Base-by-base conservation (phyloP, 208 protist species). In the Trichomonas vaginalis region DNA sequence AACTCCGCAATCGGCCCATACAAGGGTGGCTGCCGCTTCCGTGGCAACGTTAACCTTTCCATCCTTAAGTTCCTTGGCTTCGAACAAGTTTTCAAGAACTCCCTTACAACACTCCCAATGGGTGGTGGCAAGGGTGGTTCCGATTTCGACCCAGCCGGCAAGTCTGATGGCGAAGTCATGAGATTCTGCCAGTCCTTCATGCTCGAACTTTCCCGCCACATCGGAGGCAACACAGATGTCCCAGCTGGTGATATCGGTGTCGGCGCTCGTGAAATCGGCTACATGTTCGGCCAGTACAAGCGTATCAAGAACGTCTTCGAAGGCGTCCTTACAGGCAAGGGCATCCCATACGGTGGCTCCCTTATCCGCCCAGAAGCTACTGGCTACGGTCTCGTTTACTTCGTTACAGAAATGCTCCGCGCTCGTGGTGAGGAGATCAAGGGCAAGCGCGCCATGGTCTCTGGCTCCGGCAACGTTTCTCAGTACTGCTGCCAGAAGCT, bases 31-130 rank as follows among this genome's bases (percentile, higher is more conserved):
- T 96, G 97, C 0, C 96, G 97, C 27, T 98, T 98, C 96, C 97
- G 97, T 87, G 96, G 96, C 9, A 70, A 56, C 98, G 96, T 98
- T 98, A 80, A n/a, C n/a, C n/a, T n/a, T n/a, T n/a, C n/a, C n/a
- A n/a, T n/a, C n/a, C n/a, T 96, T 14, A 96, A 96, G 46, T 98
- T 99, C 96, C 97, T 99, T 35, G 98, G 98, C 95, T 99, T 99
- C 96, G 98, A 99, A 97, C 98, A 99, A 97, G 98, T 97, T 90
- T 98, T 98, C 96, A 99, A 99, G 97, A 99, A 99, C 96, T 97
- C 98, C 37, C 97, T 99, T 37, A 99, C 98, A 83, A 97, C 97
- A 61, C 97, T 99, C 40, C 98, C 98, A 39, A 98, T 99, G 96
- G 98, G 98, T 42, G 98, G 98, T 95, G 98, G 97, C 87, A 99